Evolutionary conservation across 176 grass and related monocot genomes (phyloP).

Genomic region (Metroxylon sagu): DNA sequence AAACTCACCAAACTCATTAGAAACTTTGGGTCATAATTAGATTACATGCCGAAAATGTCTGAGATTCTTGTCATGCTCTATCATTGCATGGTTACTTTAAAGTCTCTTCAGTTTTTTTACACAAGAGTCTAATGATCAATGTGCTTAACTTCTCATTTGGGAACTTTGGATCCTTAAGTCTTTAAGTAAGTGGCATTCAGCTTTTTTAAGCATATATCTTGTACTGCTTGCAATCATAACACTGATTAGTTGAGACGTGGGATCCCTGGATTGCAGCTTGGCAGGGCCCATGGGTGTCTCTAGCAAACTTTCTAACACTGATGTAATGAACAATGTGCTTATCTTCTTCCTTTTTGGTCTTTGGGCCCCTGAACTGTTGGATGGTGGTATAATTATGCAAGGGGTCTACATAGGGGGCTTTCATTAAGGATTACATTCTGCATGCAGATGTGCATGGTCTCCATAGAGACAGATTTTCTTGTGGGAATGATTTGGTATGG

Average conservation of each 20-base stretch:
- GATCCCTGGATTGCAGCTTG: neutral
- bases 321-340: slow-evolving; percentile 3
- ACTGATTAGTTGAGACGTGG: neutral
- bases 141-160: slow-evolving; percentile 35
- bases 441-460: slow-evolving; percentile 18
- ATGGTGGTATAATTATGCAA: slow-evolving; percentile 5
- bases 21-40: too few species aligned
- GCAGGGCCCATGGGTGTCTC: neutral
- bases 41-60: too few species aligned
- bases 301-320: neutral
- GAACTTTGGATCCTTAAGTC: neutral
- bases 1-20: too few species aligned
- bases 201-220: too few species aligned
- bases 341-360: neutral
- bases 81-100: too few species aligned
- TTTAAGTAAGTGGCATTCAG: too few species aligned
- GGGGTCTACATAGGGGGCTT: neutral
- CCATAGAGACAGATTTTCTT: slow-evolving; percentile 18
- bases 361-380: slow-evolving; percentile 8
- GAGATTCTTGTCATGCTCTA: too few species aligned
- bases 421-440: slow-evolving; percentile 11
- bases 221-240: too few species aligned
- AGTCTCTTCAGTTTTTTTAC: too few species aligned
- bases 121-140: slow-evolving; percentile 23
- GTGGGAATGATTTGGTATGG: slow-evolving; percentile 14